A percentile compares a stretch with the other conserved stretches of the same genome.
Evolutionary conservation across 164 flowering plant genomes (phyloP).

Genomic region (Macadamia tetraphylla): DNA sequence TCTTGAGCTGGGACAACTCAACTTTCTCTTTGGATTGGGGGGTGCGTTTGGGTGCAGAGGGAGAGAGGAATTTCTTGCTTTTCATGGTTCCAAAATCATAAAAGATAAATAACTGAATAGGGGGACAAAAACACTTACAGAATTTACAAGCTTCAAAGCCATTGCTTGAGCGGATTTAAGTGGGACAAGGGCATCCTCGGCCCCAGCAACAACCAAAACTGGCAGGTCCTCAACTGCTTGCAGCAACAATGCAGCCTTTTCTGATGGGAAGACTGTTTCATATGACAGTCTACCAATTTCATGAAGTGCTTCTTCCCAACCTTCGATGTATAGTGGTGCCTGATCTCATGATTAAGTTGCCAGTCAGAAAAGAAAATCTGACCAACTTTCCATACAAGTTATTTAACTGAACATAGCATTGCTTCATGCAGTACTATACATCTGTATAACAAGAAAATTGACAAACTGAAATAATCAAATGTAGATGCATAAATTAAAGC

Average conservation of each 20-base stretch:
- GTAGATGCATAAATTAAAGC: too few relatives aligned
- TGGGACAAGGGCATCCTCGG: constrained; percentile 79
- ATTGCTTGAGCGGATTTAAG: constrained; percentile 68
- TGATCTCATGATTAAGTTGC: constrained; percentile 16
- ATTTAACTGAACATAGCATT: background rate
- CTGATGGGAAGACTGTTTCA: constrained; percentile 59
- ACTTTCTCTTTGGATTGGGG: too few relatives aligned
- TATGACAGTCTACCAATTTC: constrained; percentile 78
- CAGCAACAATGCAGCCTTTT: constrained; percentile 47
- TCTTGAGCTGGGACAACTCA: too few relatives aligned
- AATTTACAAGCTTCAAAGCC: constrained; percentile 86
- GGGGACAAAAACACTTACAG: constrained; percentile 50
- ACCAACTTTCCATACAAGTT: background rate
- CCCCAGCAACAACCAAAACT: constrained; percentile 79
- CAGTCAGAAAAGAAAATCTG: background rate
- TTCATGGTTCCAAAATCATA: too few relatives aligned
- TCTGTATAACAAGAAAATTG: too few relatives aligned
- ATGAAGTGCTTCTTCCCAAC: constrained; percentile 95
- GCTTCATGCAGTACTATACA: too few relatives aligned
- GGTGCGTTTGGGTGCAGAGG: too few relatives aligned
- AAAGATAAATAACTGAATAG: too few relatives aligned
- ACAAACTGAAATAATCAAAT: too few relatives aligned
- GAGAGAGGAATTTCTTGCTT: too few relatives aligned
- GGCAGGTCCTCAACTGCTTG: constrained; percentile 67
- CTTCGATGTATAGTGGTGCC: constrained; percentile 87